Evolutionary conservation across 192 early-diverging fungal genomes (phyloP).

Genomic region (Mortierella antarctica): DNA sequence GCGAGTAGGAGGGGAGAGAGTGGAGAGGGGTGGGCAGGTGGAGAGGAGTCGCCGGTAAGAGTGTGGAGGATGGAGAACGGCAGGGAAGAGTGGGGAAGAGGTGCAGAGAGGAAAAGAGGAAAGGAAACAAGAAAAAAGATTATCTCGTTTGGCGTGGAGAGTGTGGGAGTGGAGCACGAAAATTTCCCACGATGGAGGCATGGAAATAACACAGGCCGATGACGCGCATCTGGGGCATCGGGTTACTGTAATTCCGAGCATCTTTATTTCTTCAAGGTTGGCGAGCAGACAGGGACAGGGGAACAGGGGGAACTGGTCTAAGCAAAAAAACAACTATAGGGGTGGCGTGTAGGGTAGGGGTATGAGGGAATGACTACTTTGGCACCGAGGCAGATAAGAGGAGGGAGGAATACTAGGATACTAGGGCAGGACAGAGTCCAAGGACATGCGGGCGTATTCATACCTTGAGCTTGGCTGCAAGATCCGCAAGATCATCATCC

Average conservation of each 20-base stretch:
- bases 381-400: background rate
- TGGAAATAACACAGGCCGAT: constrained; percentile 22
- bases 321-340: too few relatives aligned
- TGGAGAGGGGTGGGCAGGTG: background rate
- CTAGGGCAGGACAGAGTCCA: constrained; percentile 3
- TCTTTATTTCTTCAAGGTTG: background rate
- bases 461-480: constrained; percentile 41
- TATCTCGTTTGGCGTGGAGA: background rate
- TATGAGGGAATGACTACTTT: too few relatives aligned
- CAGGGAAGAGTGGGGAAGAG: background rate
- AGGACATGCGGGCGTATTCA: background rate
- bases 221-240: background rate
- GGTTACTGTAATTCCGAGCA: background rate
- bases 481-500: constrained; percentile 38
- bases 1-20: constrained; percentile 1
- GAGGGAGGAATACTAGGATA: background rate
- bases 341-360: too few relatives aligned
- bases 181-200: constrained; percentile 33
- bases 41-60: background rate
- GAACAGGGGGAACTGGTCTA: too few relatives aligned
- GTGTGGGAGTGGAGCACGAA: background rate
- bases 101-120: background rate
- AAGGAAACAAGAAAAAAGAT: constrained; percentile 5
- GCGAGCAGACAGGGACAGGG: too few relatives aligned
- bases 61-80: background rate